phyloP scores from a whole-genome alignment of 768 basidiomycete genomes.

The Mrakia blollopis region DNA sequence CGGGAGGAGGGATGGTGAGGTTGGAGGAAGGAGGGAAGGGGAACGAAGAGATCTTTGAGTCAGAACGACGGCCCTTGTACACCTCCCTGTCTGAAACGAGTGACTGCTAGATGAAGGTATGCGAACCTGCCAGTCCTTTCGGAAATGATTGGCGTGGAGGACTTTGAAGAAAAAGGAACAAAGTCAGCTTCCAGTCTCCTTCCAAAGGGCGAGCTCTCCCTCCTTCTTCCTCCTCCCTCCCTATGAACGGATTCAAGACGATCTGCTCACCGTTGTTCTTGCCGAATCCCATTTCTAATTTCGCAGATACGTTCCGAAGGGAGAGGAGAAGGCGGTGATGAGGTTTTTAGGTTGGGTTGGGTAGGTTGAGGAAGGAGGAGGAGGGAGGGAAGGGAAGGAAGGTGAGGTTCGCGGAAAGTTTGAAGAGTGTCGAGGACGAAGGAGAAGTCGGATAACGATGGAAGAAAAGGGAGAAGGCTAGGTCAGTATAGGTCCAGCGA shows the following conservation, averaged over 20 bases:
- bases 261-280: slow-evolving; percentile 59
- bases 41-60: neutral
- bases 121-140: slow-evolving; percentile 88
- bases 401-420: slow-evolving; percentile 1
- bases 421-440: neutral
- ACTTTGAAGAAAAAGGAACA: slow-evolving; percentile 45
- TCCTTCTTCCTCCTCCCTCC: neutral
- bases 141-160: slow-evolving; percentile 91
- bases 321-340: neutral
- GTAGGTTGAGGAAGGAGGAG: neutral
- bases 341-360: neutral
- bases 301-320: neutral
- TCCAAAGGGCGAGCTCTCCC: no score
- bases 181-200: slow-evolving; percentile 1
- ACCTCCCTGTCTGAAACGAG: neutral
- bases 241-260: neutral
- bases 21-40: neutral
- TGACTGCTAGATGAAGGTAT: neutral
- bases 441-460: neutral
- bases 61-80: neutral
- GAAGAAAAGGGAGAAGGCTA: neutral
- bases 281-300: slow-evolving; percentile 62
- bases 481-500: neutral
- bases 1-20: neutral
- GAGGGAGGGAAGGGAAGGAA: neutral